Percentiles rank a stretch among this genome's conserved stretches.
Evolutionary conservation across 805 yeast genomes (phyloP).

Genomic region (Metschnikowia borealis): DNA sequence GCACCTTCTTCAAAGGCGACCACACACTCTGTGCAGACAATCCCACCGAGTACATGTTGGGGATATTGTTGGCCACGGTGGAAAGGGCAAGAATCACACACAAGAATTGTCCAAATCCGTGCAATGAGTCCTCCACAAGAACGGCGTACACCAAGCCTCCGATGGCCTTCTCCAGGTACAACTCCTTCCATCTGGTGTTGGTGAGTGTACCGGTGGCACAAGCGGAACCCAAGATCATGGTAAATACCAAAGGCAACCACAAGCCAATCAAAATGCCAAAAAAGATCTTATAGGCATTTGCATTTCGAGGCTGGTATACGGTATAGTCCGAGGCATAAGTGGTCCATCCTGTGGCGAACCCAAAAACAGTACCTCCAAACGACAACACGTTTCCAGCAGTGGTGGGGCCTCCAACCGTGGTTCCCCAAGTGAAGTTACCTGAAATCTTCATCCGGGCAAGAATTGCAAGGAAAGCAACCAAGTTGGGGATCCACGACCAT

Average conservation of each 20-base stretch:
- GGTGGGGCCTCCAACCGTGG: conserved; percentile 46
- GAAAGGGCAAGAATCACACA: conserved; percentile 81
- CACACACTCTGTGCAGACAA: conserved; percentile 82
- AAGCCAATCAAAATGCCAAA: conserved; percentile 61
- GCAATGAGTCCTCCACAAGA: conserved; percentile 73
- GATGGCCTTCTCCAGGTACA: conserved; percentile 51
- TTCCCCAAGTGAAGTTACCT: conserved; percentile 47
- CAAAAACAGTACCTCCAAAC: conserved; percentile 79
- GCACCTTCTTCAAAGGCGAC: conserved; percentile 68
- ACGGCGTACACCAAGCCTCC: conserved; percentile 85
- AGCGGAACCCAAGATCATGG: conserved; percentile 83
- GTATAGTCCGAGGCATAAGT: conserved; percentile 91
- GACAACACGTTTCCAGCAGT: conserved; percentile 76
- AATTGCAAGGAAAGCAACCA: conserved; percentile 67
- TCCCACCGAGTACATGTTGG: conserved; percentile 89
- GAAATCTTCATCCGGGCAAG: conserved; percentile 72
- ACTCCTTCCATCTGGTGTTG: conserved; percentile 39
- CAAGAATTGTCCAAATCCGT: conserved; percentile 87
- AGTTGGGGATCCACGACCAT: conserved; percentile 84
- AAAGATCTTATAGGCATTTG: conserved; percentile 58
- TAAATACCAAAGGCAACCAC: conserved; percentile 63
- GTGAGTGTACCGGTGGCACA: conserved; percentile 63
- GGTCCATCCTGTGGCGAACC: conserved; percentile 94
- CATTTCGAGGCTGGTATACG: conserved; percentile 72
- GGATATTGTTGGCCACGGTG: conserved; percentile 86